Conservation (phyloP, 2,329 filamentous ascomycete species). For the Epichloe typhina region DNA sequence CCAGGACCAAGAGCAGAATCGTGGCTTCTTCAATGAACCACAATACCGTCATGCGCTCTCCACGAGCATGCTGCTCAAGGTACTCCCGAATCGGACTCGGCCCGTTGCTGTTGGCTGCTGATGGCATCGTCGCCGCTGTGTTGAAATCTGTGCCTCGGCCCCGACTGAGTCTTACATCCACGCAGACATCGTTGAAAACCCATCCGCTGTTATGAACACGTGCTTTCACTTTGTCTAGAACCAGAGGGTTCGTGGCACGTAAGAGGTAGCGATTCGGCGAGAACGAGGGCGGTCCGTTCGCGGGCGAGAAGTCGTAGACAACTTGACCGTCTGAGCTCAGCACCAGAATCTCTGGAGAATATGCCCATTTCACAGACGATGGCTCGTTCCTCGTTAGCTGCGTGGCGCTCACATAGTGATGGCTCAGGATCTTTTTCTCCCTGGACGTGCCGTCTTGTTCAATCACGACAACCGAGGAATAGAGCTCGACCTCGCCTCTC, state of each 20-base stretch:
- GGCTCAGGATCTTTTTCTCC: constrained; percentile 19
- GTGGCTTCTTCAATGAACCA: constrained; percentile 23
- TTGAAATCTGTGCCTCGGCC: constrained; percentile 8
- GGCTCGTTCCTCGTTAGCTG: constrained; percentile 21
- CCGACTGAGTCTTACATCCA: constrained; percentile 20
- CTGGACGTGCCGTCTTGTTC: constrained; percentile 16
- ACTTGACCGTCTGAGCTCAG: constrained; percentile 16
- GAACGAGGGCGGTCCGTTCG: constrained; percentile 11
- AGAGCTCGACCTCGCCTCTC: constrained; percentile 21
- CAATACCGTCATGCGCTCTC: constrained; percentile 23
- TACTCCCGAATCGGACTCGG: constrained; percentile 18
- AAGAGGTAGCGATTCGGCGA: constrained; percentile 16
- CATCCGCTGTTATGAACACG: constrained; percentile 18
- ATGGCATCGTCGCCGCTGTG: neutral
- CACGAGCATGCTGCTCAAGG: constrained; percentile 19
- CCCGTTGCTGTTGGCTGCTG: neutral
- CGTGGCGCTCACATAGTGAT: constrained; percentile 23
- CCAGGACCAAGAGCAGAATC: constrained; percentile 21
- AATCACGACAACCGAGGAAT: constrained; percentile 19
- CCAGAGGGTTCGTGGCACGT: constrained; percentile 20
- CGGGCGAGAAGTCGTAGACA: constrained; percentile 18
- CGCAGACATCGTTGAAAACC: constrained; percentile 22
- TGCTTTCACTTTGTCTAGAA: constrained; percentile 22
- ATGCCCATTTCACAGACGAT: constrained; percentile 19
- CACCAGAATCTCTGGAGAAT: constrained; percentile 20